Conservation (phyloP, 2,329 filamentous ascomycete genomes). For the Monosporascus sp. region DNA sequence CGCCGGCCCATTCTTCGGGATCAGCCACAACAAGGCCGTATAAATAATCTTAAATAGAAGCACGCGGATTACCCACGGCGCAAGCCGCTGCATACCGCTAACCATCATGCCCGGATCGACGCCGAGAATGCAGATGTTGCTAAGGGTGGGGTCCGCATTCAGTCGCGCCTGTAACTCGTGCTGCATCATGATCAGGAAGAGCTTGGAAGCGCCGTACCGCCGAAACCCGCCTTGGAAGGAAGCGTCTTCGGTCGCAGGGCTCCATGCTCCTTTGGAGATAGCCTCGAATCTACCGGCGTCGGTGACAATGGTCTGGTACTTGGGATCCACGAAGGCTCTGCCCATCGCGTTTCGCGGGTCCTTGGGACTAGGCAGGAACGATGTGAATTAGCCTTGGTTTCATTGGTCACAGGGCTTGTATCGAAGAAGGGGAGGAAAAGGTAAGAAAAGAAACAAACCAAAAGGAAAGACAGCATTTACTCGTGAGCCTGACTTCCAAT, state of each 20-base stretch:
- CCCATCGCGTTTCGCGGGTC: background rate
- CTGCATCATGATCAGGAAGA: constrained; percentile 33
- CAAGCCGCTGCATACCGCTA: constrained; percentile 20
- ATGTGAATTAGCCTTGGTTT: background rate
- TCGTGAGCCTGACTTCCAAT: constrained; percentile 24
- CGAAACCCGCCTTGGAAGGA: constrained; percentile 23
- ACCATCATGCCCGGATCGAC: constrained; percentile 35
- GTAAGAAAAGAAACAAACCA: background rate
- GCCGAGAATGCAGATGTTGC: constrained; percentile 30
- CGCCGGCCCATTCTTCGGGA: constrained; percentile 1
- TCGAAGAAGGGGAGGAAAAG: background rate
- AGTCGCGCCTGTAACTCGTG: constrained; percentile 32
- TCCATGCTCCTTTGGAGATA: constrained; percentile 31
- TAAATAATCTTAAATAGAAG: constrained; percentile 6
- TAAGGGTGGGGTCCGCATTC: constrained; percentile 27
- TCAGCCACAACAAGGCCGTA: constrained; percentile 1
- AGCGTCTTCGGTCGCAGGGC: constrained; percentile 24
- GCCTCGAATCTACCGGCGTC: constrained; percentile 16
- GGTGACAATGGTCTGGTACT: constrained; percentile 23
- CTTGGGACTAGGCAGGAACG: no score
- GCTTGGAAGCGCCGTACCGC: constrained; percentile 35
- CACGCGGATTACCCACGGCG: constrained; percentile 3
- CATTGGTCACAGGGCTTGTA: constrained; percentile 5
- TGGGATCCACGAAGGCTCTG: constrained; percentile 17
- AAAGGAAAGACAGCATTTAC: constrained; percentile 17